Percentiles rank a stretch among this genome's conserved stretches.
These are phyloP conservation scores for Talinum fruticosum DNA, from an alignment of 148 eudicot species.

Conservation along the genomic window DNA sequence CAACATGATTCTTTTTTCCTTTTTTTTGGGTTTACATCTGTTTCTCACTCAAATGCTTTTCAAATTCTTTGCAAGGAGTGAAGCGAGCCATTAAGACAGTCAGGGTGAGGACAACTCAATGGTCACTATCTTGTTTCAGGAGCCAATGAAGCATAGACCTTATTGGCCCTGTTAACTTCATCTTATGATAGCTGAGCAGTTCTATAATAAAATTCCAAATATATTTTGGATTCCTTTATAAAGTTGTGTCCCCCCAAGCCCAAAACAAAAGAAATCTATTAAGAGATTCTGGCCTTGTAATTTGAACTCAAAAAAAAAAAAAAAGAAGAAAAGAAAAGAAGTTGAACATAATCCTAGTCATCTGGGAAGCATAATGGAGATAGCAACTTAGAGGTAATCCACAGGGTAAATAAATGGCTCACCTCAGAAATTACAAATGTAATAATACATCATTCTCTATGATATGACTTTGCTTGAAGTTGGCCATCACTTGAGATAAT, in stretches of 20 bases:
- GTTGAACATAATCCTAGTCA: neutral
- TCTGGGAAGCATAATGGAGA: neutral
- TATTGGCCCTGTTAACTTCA: neutral
- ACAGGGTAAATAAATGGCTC: neutral
- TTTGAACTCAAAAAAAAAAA: neutral
- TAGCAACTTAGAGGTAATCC: neutral
- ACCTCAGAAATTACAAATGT: neutral
- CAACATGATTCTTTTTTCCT: no score
- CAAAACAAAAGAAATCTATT: no score
- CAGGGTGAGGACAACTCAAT: neutral
- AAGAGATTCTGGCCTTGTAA: no score
- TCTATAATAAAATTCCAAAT: no score
- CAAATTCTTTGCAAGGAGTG: neutral
- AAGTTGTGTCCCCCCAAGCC: no score
- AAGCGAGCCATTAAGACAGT: neutral
- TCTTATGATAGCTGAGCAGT: neutral
- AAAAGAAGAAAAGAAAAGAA: neutral
- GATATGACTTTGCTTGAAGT: conserved; percentile 1
- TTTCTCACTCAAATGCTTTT: neutral
- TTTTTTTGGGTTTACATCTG: no score
- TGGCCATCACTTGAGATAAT: neutral
- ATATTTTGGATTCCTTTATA: no score
- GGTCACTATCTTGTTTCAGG: neutral
- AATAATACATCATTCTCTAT: neutral
- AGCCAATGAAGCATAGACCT: neutral